These are phyloP conservation scores for Cicer pinnatifidum DNA, from an alignment of 306 rosid species.

Conservation along the genomic window DNA sequence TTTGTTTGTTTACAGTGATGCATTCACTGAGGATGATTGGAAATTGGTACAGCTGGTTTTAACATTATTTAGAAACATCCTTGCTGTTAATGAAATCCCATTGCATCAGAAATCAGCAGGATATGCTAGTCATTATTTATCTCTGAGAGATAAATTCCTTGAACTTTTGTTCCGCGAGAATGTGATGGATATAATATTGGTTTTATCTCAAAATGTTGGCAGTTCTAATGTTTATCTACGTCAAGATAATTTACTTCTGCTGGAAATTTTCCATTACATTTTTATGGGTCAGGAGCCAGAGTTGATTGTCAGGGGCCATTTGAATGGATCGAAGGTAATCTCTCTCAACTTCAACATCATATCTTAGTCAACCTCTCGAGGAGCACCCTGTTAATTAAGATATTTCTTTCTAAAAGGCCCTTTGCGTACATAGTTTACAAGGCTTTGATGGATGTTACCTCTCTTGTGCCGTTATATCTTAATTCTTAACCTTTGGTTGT, in stretches of 20 bases:
- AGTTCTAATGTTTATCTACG: slow-evolving; percentile 68
- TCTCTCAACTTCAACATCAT: slow-evolving; percentile 32
- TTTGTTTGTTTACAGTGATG: slow-evolving; percentile 54
- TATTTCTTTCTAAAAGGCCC: slow-evolving; percentile 17
- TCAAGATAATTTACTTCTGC: slow-evolving; percentile 84
- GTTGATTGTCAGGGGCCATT: slow-evolving; percentile 62
- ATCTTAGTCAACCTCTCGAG: slow-evolving; percentile 34
- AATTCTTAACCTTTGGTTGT: slow-evolving; percentile 25
- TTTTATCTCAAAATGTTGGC: slow-evolving; percentile 70
- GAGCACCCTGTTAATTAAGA: not conserved
- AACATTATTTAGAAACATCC: slow-evolving; percentile 77
- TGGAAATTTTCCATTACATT: slow-evolving; percentile 80
- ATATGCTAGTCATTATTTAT: slow-evolving; percentile 64
- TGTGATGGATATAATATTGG: slow-evolving; percentile 85
- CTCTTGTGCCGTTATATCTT: slow-evolving; percentile 34
- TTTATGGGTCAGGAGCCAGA: slow-evolving; percentile 90
- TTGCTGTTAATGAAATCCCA: slow-evolving; percentile 88
- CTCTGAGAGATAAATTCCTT: slow-evolving; percentile 74
- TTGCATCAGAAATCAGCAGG: slow-evolving; percentile 76
- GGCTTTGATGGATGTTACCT: slow-evolving; percentile 11
- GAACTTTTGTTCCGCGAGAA: slow-evolving; percentile 85
- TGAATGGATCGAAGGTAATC: slow-evolving; percentile 61
- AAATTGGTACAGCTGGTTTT: slow-evolving; percentile 88
- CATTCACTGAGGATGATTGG: slow-evolving; percentile 96
- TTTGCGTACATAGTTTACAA: slow-evolving; percentile 15